A percentile compares a stretch with the other conserved stretches of the same genome.
These are phyloP conservation scores for Epichloe coenophiala DNA, from an alignment of 2,329 filamentous ascomycete species.

Conservation along the genomic window DNA sequence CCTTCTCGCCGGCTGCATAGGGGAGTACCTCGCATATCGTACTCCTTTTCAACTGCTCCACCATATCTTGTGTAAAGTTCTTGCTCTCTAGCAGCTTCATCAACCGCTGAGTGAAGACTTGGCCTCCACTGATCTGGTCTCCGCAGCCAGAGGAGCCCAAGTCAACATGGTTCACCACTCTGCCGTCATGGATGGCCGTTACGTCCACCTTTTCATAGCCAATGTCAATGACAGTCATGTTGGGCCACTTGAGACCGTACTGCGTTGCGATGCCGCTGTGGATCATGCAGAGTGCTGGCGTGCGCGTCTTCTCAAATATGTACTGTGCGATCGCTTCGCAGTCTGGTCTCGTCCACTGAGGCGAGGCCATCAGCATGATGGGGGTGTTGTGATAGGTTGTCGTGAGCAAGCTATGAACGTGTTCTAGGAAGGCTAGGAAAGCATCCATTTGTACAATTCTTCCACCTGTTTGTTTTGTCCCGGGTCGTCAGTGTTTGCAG, in stretches of 20 bases:
- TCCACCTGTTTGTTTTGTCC: constrained; percentile 44
- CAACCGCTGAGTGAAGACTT: constrained; percentile 69
- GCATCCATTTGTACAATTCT: constrained; percentile 82
- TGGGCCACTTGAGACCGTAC: constrained; percentile 64
- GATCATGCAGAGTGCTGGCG: constrained; percentile 80
- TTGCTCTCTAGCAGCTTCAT: constrained; percentile 49
- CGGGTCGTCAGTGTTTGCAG: neutral
- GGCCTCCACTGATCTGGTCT: constrained; percentile 57
- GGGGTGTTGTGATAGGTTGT: constrained; percentile 94
- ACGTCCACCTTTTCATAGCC: constrained; percentile 88
- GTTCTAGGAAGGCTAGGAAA: constrained; percentile 84
- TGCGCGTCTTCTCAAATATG: constrained; percentile 94
- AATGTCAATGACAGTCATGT: constrained; percentile 79
- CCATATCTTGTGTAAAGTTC: constrained; percentile 51
- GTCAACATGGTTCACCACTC: constrained; percentile 54
- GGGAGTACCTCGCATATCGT: constrained; percentile 53
- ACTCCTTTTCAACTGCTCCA: constrained; percentile 56
- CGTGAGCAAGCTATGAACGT: constrained; percentile 80
- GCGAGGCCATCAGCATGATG: constrained; percentile 78
- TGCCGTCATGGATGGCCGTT: constrained; percentile 75
- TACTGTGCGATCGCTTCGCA: constrained; percentile 83
- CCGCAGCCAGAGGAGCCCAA: constrained; percentile 41
- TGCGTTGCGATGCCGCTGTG: constrained; percentile 79
- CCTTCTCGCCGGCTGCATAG: constrained; percentile 31
- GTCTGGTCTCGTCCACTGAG: constrained; percentile 80